Base-by-base conservation (phyloP, 768 basidiomycete genomes). In the Podaxis rugospora region DNA sequence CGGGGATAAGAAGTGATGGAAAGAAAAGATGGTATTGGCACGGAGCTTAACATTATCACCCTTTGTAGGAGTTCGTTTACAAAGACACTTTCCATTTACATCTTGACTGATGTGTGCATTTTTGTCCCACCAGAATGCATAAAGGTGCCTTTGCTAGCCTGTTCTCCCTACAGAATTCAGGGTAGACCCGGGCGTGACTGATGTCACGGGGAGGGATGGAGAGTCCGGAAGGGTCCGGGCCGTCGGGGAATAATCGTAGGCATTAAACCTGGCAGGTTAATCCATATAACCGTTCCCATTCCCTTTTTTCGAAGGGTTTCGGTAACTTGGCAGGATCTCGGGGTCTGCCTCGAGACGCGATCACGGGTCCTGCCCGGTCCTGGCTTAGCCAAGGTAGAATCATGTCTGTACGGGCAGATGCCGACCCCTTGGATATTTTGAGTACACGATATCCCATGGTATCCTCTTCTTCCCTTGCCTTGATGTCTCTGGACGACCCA, bases 41-140 rank as follows among this genome's bases (percentile, higher is more conserved):
- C 52, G 52, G 52, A 54, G 52, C 52, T 54, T 54, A 39, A 54
- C 52, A 39, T 6, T 37, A 54, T 54, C 36, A 39, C 50, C 21
- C 28, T 53, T 21, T 4, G 51, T 23, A 52, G 52, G 11, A 51
- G 51, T 35, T n/a, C 21, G 28, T 51, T 32, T 11, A 27, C 28
- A 32, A 51, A 32, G 32, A 2, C 32, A 32, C 32, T 32, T 32
- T 9, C 32, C 16, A 32, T 16, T 5, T 35, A 52, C n/a, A 32
- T 52, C 51, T 35, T 52, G 28, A 13, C 35, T 13, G n/a, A 23
- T 54, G 36, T 54, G 18, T 54, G 18, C 27, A 54, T 54, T 54
- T 39, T 54, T 40, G 52, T 18, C 52, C 25, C 36, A 49, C 47
- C 25, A 36, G 51, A 53, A 53, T 35, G 51, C 51, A 21, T 23